phyloP scores from a whole-genome alignment of 1,139 yeast genomes.

The Sugiyamaella grinbergsii region DNA sequence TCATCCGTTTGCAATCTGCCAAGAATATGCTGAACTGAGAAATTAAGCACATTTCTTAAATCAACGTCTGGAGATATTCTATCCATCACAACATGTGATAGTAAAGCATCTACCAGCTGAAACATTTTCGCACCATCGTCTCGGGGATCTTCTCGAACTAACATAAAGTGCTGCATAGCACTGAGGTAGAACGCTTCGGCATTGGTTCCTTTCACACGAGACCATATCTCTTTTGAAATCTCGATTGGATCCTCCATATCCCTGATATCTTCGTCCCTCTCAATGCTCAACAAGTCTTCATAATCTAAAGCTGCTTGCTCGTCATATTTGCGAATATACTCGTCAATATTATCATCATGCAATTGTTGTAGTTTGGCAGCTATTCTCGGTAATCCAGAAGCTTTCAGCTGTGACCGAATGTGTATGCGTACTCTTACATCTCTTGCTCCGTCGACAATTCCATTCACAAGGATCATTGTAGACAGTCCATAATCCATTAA shows the following conservation, averaged over 20 bases:
- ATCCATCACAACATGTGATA: slow-evolving; percentile 73
- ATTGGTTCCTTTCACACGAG: slow-evolving; percentile 67
- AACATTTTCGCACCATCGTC: slow-evolving; percentile 74
- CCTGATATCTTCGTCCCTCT: slow-evolving; percentile 55
- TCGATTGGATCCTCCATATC: slow-evolving; percentile 65
- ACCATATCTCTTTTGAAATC: slow-evolving; percentile 67
- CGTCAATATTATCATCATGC: slow-evolving; percentile 63
- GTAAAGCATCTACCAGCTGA: slow-evolving; percentile 77
- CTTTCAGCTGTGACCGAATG: slow-evolving; percentile 71
- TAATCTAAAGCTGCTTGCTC: slow-evolving; percentile 72
- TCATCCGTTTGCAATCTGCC: slow-evolving; percentile 89
- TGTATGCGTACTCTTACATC: slow-evolving; percentile 72
- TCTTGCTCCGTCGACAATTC: slow-evolving; percentile 63
- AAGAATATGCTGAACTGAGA: slow-evolving; percentile 77
- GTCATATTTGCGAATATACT: slow-evolving; percentile 65
- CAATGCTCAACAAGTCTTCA: slow-evolving; percentile 61
- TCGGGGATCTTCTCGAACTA: slow-evolving; percentile 48
- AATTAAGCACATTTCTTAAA: slow-evolving; percentile 74
- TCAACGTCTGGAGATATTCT: slow-evolving; percentile 54
- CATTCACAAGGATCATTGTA: slow-evolving; percentile 74
- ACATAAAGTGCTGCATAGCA: slow-evolving; percentile 79
- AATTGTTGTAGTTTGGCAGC: slow-evolving; percentile 63
- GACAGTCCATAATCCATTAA: slow-evolving; percentile 79
- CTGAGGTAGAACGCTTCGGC: slow-evolving; percentile 69
- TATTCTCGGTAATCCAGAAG: slow-evolving; percentile 72